Base-by-base conservation (phyloP, 345 rosid genomes). In the Alliaria petiolata region DNA sequence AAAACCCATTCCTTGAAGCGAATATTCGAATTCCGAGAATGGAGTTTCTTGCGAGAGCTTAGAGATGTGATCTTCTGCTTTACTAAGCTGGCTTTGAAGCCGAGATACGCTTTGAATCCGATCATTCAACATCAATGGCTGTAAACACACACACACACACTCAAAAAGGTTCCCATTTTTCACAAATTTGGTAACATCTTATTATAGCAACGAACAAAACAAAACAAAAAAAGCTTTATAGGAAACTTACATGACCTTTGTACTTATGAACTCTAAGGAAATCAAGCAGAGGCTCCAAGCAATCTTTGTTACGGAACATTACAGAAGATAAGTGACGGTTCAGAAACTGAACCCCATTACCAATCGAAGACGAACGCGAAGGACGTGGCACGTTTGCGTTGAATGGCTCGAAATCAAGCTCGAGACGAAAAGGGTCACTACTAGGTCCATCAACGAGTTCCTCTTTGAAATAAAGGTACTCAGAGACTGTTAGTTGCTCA, bases 261-360 rank as follows among this genome's bases (percentile, higher is more conserved):
- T 92, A 84, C 65, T 77, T 87, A 79, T 92, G 93, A 45, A 68
- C 89, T 56, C 96, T 87, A 30, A 95, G 96, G 68, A 95, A 95
- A 78, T 90, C 82, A 44, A 87, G 83, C 5, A 95, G 79, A 28
- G 99, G 98, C 79, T 95, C 98, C 79, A 95, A 79, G 65, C 84
- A 86, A 57, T 95, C 99, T 72, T 90, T 95, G 79, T 85, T 85
- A 34, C 89, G 91, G 79, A 95, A 95, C 99, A 95, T 89, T 8
- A 43, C 88, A 4, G 99, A 95, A 15, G 99, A 95, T 7, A 95
- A 88, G 74, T 95, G 99, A 51, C 99, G 93, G 35, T 95, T 95
- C 71, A 95, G 93, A 80, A 92, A 95, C 66, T 92, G 98, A 76
- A 95, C 98, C n/a, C 99, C 99, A 69, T 92, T 92, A 75, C 99